Evolutionary conservation across 306 rosid genomes (phyloP).

Genomic region (Glycine latifolia): DNA sequence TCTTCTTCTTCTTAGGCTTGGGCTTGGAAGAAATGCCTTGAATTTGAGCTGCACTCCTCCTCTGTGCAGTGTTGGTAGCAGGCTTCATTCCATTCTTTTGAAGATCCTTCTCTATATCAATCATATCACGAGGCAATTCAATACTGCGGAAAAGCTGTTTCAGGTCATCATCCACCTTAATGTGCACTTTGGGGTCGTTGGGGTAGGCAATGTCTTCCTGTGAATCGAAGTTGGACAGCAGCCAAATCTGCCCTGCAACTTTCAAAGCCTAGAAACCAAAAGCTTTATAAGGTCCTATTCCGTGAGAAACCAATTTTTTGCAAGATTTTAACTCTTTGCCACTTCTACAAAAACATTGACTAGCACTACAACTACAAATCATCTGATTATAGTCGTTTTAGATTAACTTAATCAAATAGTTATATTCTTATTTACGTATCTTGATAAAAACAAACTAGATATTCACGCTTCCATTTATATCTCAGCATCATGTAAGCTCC

Average conservation of each 20-base stretch:
- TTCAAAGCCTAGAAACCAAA: conserved; percentile 62
- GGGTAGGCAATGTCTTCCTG: conserved; percentile 94
- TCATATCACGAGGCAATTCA: conserved; percentile 85
- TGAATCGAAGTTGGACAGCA: conserved; percentile 87
- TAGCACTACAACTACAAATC: too few relatives aligned
- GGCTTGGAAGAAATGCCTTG: conserved; percentile 72
- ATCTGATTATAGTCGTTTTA: too few relatives aligned
- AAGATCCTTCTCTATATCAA: conserved; percentile 88
- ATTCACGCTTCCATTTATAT: too few relatives aligned
- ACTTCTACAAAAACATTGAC: too few relatives aligned
- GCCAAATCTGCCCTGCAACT: conserved; percentile 87
- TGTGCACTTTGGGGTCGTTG: conserved; percentile 70
- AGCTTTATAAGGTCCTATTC: conserved; percentile 25
- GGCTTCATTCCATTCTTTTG: conserved; percentile 94
- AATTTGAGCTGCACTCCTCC: conserved; percentile 79
- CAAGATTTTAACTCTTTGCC: too few relatives aligned
- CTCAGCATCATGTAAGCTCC: too few relatives aligned
- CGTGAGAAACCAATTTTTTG: not conserved
- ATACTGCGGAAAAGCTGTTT: conserved; percentile 74
- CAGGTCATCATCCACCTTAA: conserved; percentile 81
- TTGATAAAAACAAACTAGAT: too few relatives aligned
- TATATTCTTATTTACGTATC: too few relatives aligned
- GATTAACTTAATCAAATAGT: too few relatives aligned
- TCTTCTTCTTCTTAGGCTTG: conserved; percentile 86
- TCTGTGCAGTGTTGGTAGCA: conserved; percentile 88